These are phyloP conservation scores for Takashimella tepidaria DNA, from an alignment of 1,284 basidiomycete genomes.

Conservation along the genomic window DNA sequence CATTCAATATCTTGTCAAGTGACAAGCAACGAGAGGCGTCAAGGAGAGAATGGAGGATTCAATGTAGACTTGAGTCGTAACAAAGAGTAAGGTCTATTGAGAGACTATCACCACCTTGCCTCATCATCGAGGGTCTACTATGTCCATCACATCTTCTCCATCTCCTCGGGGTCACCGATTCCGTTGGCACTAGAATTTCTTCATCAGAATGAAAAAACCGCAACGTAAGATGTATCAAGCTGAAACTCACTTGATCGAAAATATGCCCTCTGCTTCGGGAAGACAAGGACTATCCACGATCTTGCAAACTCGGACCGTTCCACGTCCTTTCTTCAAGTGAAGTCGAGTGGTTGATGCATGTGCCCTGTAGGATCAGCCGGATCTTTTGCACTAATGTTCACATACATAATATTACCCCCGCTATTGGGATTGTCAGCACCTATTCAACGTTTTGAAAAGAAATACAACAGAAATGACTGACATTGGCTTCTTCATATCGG, in stretches of 20 bases:
- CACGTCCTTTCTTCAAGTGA: conserved; percentile 88
- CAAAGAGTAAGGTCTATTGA: too few species aligned
- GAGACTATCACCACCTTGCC: too few species aligned
- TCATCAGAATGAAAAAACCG: background rate
- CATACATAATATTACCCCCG: conserved; percentile 81
- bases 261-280: conserved; percentile 93
- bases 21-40: too few species aligned
- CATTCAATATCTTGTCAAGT: too few species aligned
- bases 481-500: conserved; percentile 92
- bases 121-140: too few species aligned
- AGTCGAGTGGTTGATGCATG: conserved; percentile 93
- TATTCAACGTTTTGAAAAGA: too few species aligned
- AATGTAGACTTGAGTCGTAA: too few species aligned
- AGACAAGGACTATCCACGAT: conserved; percentile 98
- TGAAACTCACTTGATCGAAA: conserved; percentile 68
- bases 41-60: too few species aligned
- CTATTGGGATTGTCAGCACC: conserved; percentile 22
- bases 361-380: conserved; percentile 49
- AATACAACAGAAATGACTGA: conserved; percentile 14
- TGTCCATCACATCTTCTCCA: conserved; percentile 53
- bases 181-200: conserved; percentile 56
- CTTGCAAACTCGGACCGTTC: conserved; percentile 88
- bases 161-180: conserved; percentile 84
- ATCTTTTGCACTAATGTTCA: background rate
- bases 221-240: background rate